Evolutionary conservation across 306 rosid genomes (phyloP), one percentile per base, ranked within the genome.

Genomic region (Quercus agrifolia): DNA sequence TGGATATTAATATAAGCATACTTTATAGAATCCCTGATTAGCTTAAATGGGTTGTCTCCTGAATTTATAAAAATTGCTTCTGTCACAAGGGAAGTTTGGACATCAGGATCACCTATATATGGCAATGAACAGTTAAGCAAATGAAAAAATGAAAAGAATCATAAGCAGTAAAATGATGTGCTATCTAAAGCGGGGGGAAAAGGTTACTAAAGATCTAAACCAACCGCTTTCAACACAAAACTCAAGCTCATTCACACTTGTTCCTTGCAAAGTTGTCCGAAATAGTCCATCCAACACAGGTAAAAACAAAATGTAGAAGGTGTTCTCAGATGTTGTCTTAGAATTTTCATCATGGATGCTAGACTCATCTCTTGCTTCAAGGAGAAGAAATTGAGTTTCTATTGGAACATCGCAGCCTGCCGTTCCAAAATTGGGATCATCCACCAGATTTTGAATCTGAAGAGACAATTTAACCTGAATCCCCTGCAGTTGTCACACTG

Each of bases 391-490:
- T 75, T 91, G 97, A 73, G 97, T 89, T 79, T 93, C 96, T 21
- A 85, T 25, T 3, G 91, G 93, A 81, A 93, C 75, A 57, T 93
- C 90, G 14, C 92, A 76, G 0, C 84, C 91, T 0, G 83, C 77
- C 46, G 49, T 78, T 58, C 93, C 93, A 3, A 88, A 21, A 46
- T 67, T 5, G 91, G 97, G 56, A 86, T 85, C 98, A 91, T 88
- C 97, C 98, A 88, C 93, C 96, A 86, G 5, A 88, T 76, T 74
- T 91, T 91, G 49, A 81, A 21, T 89, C 92, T 93, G 55, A 87
- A 93, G 18, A 89, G 84, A 72, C 87, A 85, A 25, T 87, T 56
- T 61, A 87, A 79, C 83, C 73, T 88, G 71, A 80, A 77, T 74
- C 85, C 23, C 44, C 49, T 90, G 82, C 92, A 89, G 88, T 77